Percentiles rank a stretch among this genome's conserved stretches.
These are phyloP conservation scores for Melanomma pulvis-pyrius DNA, from an alignment of 495 filamentous ascomycete genomes.

Conservation along the genomic window DNA sequence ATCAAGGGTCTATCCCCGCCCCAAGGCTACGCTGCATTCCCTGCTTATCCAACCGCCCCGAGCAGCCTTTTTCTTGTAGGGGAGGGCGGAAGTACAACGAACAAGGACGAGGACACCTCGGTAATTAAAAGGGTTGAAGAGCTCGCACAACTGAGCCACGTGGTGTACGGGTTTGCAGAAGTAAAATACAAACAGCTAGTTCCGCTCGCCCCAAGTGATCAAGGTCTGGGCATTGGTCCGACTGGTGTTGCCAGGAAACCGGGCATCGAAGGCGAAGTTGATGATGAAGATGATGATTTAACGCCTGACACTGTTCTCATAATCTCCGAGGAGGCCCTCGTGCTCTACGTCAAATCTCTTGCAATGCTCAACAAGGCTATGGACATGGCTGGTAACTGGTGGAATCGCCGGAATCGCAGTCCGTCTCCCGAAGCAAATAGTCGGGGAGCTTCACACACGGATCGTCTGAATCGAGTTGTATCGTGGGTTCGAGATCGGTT, in stretches of 20 bases:
- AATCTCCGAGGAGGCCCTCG: slow-evolving; percentile 90
- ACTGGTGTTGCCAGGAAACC: slow-evolving; percentile 50
- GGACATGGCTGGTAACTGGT: slow-evolving; percentile 94
- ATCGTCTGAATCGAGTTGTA: slow-evolving; percentile 84
- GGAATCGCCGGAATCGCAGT: slow-evolving; percentile 63
- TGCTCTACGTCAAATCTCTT: slow-evolving; percentile 93
- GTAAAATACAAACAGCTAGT: slow-evolving; percentile 97
- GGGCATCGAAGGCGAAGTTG: slow-evolving; percentile 45
- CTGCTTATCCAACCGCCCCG: slow-evolving; percentile 76
- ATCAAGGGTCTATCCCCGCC: slow-evolving; percentile 72
- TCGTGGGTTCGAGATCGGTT: slow-evolving; percentile 94
- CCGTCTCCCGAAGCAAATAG: slow-evolving; percentile 49
- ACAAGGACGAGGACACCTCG: slow-evolving; percentile 77
- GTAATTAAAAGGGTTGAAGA: slow-evolving; percentile 85
- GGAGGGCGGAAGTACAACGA: slow-evolving; percentile 62
- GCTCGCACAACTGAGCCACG: slow-evolving; percentile 86
- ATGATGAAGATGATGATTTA: slow-evolving; percentile 64
- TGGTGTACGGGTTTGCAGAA: slow-evolving; percentile 95
- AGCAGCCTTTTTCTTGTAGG: slow-evolving; percentile 63
- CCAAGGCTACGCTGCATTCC: slow-evolving; percentile 76
- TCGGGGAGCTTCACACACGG: slow-evolving; percentile 58
- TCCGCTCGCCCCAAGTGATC: slow-evolving; percentile 75
- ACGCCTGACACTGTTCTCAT: slow-evolving; percentile 84
- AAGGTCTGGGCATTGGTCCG: slow-evolving; percentile 66
- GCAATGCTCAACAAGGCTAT: slow-evolving; percentile 89